Evolutionary conservation across 768 basidiomycete genomes (phyloP), one percentile per base, ranked within the genome.

Genomic region (Cystobasidium onofrii): DNA sequence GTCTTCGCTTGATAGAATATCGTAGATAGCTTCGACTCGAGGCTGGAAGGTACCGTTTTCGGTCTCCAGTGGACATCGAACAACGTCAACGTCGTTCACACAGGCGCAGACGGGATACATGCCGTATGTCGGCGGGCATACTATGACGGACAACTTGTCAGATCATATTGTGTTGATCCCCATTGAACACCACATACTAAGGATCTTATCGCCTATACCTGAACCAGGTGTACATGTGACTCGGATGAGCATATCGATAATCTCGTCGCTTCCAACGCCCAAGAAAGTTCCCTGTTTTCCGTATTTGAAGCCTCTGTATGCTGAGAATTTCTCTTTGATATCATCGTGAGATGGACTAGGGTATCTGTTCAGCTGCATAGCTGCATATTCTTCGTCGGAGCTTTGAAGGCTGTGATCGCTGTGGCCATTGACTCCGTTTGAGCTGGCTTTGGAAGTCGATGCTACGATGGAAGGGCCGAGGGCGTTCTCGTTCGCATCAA

Each of bases 401-500:
- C 41, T 25, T 44, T 41, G 77, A 54, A 33, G 75, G 52, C 23
- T 36, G 27, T 75, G 64, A 66, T 77, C 74, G 57, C 57, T 20
- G 33, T 25, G 10, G 57, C 57, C 57, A 20, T 15, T 60, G 57
- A 60, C 57, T 60, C 29, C 46, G 15, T 46, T 72, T 36, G 64
- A 46, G n/a, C 29, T 18, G 74, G 72, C 23, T 70, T 23, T 57
- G 65, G 13, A 43, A 31, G 20, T 69, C 67, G 74, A 66, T 54
- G 25, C 43, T 20, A 25, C 29, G 29, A 71, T 29, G 1, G 90
- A 88, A 79, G 91, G 90, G 0, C 96, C 95, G 41, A 93, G 85
- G 0, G 95, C 86, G 80, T 99, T 98, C 83, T 99, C 96, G 82
- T 99, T 99, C 17, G 96, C 96, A 77, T 99, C 96, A 25, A 99